Base-by-base conservation (phyloP, 2,329 filamentous ascomycete genomes). In the Neurospora sp. region DNA sequence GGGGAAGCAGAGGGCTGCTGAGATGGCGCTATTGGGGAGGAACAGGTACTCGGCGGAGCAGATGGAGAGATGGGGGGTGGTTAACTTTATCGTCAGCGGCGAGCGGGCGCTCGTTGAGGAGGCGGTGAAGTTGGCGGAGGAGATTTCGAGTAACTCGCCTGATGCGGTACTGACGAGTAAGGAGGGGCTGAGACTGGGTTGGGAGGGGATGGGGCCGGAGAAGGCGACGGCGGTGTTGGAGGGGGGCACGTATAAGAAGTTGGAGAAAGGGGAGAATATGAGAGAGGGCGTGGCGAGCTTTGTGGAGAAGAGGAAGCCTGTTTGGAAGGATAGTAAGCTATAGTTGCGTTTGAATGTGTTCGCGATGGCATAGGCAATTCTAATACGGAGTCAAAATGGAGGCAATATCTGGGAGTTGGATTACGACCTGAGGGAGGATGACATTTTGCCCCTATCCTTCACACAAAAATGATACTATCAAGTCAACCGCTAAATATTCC, bases 261-360 rank as follows among this genome's bases (percentile, higher is more conserved):
- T 94, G 71, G 83, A 90, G 72, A 84, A 82, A 2, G 91, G 89
- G 0, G 89, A 91, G 75, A 95, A 95, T 78, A 89, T 93, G 80
- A 87, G 84, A 71, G 91, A 95, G 80, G 92, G 92, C 0, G 82
- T 95, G 17, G 82, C 79, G 80, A 91, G 90, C 71, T 96, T 95
- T 82, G 89, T 91, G 36, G 91, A 93, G 84, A 93, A 90, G 84
- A 84, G 90, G 77, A 86, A 86, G 80, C 88, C 91, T 2, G 82
- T 82, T 52, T 94, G 91, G 91, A 86, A 83, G 76, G 82, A 88
- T 72, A 89, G 86, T 76, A 90, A 89, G 78, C 75, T 90, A 72
- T 90, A 78, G 80, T 9, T 52, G 19, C 38, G 11, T 2, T 23
- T 28, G 19, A 23, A 28, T 66, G 38, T n/a, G 23, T 66, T 17